Percentiles rank a stretch among this genome's conserved stretches.
Evolutionary conservation across 2,329 filamentous ascomycete species (phyloP).

Genomic region (Ambrosiella cleistominuta): DNA sequence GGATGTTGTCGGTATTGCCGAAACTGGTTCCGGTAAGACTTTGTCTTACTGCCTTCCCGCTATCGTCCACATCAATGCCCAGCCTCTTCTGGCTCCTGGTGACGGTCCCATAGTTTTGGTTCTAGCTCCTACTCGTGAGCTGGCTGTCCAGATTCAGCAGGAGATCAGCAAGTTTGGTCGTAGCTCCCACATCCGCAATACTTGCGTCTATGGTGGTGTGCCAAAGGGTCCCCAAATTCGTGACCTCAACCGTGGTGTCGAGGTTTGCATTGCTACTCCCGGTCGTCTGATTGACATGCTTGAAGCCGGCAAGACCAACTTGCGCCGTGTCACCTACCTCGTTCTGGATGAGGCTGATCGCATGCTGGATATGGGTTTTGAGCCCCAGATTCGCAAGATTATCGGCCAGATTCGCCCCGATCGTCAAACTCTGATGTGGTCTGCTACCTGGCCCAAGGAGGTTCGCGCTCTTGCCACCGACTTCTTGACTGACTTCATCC

Average conservation of each 20-base stretch:
- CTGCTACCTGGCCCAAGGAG: conserved; percentile 97
- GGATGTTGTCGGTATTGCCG: conserved; percentile 96
- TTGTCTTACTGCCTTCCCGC: conserved; percentile 94
- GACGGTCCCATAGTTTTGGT: conserved; percentile 95
- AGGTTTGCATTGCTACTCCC: conserved; percentile 96
- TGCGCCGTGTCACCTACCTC: conserved; percentile 92
- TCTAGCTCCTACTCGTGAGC: conserved; percentile 87
- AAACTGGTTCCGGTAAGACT: conserved; percentile 98
- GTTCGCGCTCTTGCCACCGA: conserved; percentile 81
- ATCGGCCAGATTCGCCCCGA: conserved; percentile 94
- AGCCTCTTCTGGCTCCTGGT: conserved; percentile 84
- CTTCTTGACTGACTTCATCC: conserved; percentile 89
- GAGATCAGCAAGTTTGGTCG: conserved; percentile 98
- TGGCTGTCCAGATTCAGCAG: conserved; percentile 95
- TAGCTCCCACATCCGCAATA: conserved; percentile 94
- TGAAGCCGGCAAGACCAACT: conserved; percentile 92
- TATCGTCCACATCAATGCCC: conserved; percentile 98
- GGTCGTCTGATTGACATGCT: conserved; percentile 98
- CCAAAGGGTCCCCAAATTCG: conserved; percentile 95
- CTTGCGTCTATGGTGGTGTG: conserved; percentile 96
- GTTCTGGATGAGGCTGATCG: conserved; percentile 98
- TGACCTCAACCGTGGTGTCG: conserved; percentile 83
- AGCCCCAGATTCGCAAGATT: conserved; percentile 98
- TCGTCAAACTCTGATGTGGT: conserved; percentile 99
- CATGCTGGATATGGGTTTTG: conserved; percentile 99